Base-by-base conservation (phyloP, 2,329 filamentous ascomycete genomes). In the Pseudopithomyces maydicus region DNA sequence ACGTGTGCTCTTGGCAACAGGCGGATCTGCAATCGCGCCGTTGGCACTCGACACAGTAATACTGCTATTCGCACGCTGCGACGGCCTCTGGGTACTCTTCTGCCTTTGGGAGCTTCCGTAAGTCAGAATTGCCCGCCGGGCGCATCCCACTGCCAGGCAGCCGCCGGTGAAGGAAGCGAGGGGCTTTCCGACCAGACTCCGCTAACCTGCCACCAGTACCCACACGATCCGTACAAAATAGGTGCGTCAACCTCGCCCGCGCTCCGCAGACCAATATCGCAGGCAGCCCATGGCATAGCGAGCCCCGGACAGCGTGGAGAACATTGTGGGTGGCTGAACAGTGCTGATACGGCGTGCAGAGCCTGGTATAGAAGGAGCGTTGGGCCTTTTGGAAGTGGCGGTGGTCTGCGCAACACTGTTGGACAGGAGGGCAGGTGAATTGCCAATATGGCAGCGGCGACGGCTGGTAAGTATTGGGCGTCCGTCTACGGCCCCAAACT, bases 381-480 rank as follows among this genome's bases (percentile, higher is more conserved):
- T 41, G 17, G 20, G 23, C 43, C 14, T 56, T 46, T 41, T 61
- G 56, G 55, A 61, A 51, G 50, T 45, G 43, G 57, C 54, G 48
- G 46, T 39, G 29, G 36, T 46, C 54, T 59, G 33, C 57, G 49
- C 58, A 42, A 52, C 48, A 61, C 44, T 55, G 60, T 58, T 58
- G 59, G 65, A 59, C 57, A 63, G 61, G 61, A 55, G 59, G 61
- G 57, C 56, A 64, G 63, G 54, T 69, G 48, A 46, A 51, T 64
- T 63, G 69, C 68, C 65, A 72, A 54, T 52, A 77, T 77, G 74
- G 74, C 74, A 74, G 73, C 74, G 65, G 72, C 73, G 64, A 75
- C 74, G 71, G 74, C 73, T 67, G 74, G 74, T 77, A 71, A 71
- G 74, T 74, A 64, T 52, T 47, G 61, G 62, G 56, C 48, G 55